Conservation (phyloP, 2,329 filamentous ascomycete genomes). For the Diaporthe caulivora region DNA sequence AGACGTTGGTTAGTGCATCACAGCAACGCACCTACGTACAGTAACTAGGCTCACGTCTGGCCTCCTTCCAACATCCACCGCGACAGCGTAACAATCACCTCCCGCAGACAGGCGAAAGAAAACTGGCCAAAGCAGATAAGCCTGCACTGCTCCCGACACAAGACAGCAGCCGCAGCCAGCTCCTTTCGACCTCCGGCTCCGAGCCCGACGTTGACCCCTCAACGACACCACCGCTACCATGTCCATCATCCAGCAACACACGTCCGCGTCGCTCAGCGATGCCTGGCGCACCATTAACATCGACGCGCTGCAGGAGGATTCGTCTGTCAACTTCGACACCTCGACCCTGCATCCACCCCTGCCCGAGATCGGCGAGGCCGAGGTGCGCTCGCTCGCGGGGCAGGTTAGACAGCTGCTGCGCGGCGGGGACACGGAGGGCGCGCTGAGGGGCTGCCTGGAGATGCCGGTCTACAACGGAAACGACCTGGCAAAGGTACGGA, state of each 20-base stretch:
- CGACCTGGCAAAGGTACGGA: slow-evolving; percentile 69
- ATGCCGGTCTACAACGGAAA: slow-evolving; percentile 80
- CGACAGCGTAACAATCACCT: background rate
- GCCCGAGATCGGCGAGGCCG: slow-evolving; percentile 79
- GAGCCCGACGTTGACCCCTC: background rate
- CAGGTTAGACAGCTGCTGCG: slow-evolving; percentile 91
- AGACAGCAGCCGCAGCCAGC: background rate
- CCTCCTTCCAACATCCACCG: background rate
- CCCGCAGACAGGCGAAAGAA: background rate
- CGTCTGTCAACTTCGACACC: slow-evolving; percentile 90
- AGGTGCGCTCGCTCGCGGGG: slow-evolving; percentile 81
- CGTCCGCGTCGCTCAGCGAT: slow-evolving; percentile 69
- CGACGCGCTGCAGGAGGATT: slow-evolving; percentile 91
- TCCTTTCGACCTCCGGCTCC: background rate
- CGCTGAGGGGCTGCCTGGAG: slow-evolving; percentile 85
- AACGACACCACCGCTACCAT: slow-evolving; percentile 51
- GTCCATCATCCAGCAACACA: slow-evolving; percentile 78
- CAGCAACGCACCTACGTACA: background rate
- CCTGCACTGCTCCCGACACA: background rate
- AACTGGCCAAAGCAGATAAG: background rate
- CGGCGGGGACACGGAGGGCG: slow-evolving; percentile 88
- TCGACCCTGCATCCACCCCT: slow-evolving; percentile 83
- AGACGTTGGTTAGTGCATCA: background rate
- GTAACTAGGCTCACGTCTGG: background rate
- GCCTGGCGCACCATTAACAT: slow-evolving; percentile 93